Percentiles rank a stretch among this genome's conserved stretches.
phyloP scores from a whole-genome alignment of 148 eudicot species.

The Agrostemma githago region DNA sequence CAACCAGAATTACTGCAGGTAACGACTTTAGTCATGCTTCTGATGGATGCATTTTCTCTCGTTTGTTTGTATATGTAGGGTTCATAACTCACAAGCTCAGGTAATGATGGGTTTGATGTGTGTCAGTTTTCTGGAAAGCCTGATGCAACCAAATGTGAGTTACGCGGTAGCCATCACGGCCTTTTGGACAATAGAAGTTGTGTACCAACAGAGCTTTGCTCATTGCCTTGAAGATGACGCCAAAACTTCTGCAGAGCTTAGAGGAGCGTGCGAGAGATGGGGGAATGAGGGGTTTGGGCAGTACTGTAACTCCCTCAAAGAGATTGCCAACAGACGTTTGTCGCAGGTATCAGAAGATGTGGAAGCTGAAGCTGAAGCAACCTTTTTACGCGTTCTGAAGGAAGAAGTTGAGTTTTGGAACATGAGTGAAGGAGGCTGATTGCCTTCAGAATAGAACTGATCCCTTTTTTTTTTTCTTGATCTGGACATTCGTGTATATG shows the following conservation, averaged over 20 bases:
- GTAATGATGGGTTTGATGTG: neutral
- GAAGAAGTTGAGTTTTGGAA: constrained; percentile 75
- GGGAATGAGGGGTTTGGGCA: constrained; percentile 61
- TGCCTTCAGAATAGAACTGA: neutral
- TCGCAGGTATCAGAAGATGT: constrained; percentile 45
- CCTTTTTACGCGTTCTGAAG: constrained; percentile 44
- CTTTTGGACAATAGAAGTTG: constrained; percentile 63
- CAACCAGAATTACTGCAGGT: constrained; percentile 80
- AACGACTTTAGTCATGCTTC: neutral
- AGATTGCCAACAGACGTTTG: constrained; percentile 43
- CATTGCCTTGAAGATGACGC: constrained; percentile 59
- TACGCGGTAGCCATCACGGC: constrained; percentile 58
- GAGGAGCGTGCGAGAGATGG: constrained; percentile 64
- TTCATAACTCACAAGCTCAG: neutral
- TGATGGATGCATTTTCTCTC: neutral
- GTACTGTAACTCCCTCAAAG: constrained; percentile 49
- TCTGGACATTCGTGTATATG: too few relatives aligned
- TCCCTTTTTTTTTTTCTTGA: neutral
- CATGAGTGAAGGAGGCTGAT: constrained; percentile 43
- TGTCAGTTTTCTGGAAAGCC: constrained; percentile 61
- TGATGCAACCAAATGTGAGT: constrained; percentile 44
- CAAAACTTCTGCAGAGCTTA: constrained; percentile 55
- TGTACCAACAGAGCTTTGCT: constrained; percentile 70
- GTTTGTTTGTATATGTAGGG: neutral
- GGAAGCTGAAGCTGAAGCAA: constrained; percentile 50